Evolutionary conservation across 2,329 filamentous ascomycete species (phyloP), one percentile per base, ranked within the genome.

Genomic region (Chrysoporthe deuterocubensis): DNA sequence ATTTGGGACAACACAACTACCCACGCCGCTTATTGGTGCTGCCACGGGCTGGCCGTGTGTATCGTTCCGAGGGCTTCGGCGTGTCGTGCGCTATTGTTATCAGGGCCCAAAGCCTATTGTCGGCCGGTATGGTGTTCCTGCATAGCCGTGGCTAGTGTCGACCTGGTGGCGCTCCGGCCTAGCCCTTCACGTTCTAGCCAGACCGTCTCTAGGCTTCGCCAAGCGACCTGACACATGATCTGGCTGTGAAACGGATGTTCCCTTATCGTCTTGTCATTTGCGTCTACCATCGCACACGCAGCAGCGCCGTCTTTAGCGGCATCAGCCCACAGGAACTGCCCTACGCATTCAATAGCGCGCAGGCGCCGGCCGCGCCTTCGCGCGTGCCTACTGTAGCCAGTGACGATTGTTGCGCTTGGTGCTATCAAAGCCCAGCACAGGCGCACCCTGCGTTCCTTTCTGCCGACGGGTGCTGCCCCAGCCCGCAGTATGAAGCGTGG

Each of bases 131-230:
- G 46, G 5, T 21, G 46, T 48, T 48, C 46, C 46, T 48, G 50
- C 26, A 54, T 54, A 54, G 32, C 50, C 50, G 50, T 16, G 21
- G 21, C 50, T 54, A 54, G 50, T 54, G 46, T 21, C 46, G 21
- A 18, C 50, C 4, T 32, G 32, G 13, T 13, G 21, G 14, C 13
- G 4, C 21, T 32, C 50, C 81, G 8, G 14, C 50, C 32, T 54
- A 21, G 16, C 50, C 32, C 21, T 14, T 26, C 32, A 54, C 16
- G 50, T 6, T 32, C 26, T 34, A 34, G 50, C 6, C 16, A 16
- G 26, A 11, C 3, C 14, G 48, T 26, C 9, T 16, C 21, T 50
- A 21, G 48, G 26, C 21, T 21, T 21, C 50, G 50, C 26, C 50
- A 54, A 54, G 50, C 50, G 32, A 54, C 32, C 32, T 54, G 32